Conservation (phyloP, 768 basidiomycete species). For the Lentinula edodes region DNA sequence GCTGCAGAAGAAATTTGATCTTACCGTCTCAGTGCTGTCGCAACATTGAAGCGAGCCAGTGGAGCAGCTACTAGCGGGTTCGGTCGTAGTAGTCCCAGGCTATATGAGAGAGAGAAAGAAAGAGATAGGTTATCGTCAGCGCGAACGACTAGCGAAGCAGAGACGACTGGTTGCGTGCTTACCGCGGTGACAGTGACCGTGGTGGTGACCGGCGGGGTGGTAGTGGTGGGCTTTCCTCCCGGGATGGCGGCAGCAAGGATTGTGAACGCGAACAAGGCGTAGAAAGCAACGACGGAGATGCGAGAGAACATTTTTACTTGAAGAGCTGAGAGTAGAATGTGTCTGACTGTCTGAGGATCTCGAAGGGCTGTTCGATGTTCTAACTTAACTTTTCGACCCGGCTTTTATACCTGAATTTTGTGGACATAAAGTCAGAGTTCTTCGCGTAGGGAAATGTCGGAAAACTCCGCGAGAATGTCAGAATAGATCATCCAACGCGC, state of each 20-base stretch:
- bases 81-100: neutral
- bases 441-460: too few relatives aligned
- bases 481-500: too few relatives aligned
- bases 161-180: neutral
- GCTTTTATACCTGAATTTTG: neutral
- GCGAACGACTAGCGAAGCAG: neutral
- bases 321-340: neutral
- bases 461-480: too few relatives aligned
- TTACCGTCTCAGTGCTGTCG: neutral
- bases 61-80: neutral
- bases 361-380: neutral
- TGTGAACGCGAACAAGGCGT: neutral
- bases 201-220: neutral
- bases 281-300: neutral
- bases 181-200: neutral
- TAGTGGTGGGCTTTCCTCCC: neutral
- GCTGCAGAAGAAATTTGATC: neutral
- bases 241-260: constrained; percentile 1
- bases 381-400: neutral
- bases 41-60: neutral
- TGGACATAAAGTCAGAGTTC: neutral
- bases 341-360: too few relatives aligned
- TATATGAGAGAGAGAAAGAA: neutral
- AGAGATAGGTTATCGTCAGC: neutral
- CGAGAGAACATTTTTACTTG: neutral